Percentiles rank a stretch among this genome's conserved stretches.
phyloP scores from a whole-genome alignment of 805 yeast species.

The Starmera dryadoides region DNA sequence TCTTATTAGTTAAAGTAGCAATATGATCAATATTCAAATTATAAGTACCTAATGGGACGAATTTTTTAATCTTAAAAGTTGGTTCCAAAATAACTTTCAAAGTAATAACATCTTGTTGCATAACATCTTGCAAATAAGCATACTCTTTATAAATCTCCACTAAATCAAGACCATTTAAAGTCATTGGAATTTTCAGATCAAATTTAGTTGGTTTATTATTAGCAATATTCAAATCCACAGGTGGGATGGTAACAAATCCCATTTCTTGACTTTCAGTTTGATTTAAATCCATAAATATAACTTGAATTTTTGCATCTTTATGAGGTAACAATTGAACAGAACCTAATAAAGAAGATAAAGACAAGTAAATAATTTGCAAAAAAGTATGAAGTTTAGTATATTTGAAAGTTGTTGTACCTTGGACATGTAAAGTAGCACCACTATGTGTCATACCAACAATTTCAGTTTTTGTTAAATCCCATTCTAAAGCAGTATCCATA shows the following conservation, averaged over 20 bases:
- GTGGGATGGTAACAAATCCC: background rate
- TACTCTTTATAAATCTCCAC: slow-evolving; percentile 4
- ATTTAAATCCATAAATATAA: too few relatives aligned
- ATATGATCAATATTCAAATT: background rate
- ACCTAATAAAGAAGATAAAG: slow-evolving; percentile 4
- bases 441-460: slow-evolving; percentile 6
- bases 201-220: slow-evolving; percentile 5
- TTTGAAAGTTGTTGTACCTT: slow-evolving; percentile 9
- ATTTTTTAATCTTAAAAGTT: slow-evolving; percentile 2
- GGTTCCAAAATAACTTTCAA: slow-evolving; percentile 4
- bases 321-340: slow-evolving; percentile 1
- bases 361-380: slow-evolving; percentile 4
- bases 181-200: slow-evolving; percentile 2
- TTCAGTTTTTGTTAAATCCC: slow-evolving; percentile 1
- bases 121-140: slow-evolving; percentile 2
- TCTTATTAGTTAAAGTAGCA: too few relatives aligned
- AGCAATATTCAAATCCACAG: slow-evolving; percentile 8
- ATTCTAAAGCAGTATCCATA: background rate
- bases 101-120: background rate
- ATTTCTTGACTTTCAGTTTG: too few relatives aligned
- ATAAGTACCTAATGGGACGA: slow-evolving; percentile 3
- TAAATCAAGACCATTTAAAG: slow-evolving; percentile 7
- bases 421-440: slow-evolving; percentile 9
- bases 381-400: slow-evolving; percentile 9
- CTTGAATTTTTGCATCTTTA: too few relatives aligned